Evolutionary conservation across 31 red algal species (phyloP), one percentile per base, ranked within the genome.

Genomic region (Odonthalia washingtoniensis): DNA sequence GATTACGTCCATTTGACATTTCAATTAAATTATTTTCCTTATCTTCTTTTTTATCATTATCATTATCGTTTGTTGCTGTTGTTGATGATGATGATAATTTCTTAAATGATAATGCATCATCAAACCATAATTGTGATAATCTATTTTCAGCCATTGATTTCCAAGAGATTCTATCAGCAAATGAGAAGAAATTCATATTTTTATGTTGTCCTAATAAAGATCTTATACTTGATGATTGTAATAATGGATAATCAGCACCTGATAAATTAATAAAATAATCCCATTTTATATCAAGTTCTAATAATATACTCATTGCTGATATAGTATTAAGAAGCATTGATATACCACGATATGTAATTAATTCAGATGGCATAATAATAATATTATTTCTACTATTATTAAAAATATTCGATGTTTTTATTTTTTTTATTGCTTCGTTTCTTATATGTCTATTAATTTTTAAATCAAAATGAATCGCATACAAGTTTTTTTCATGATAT

Each of bases 251-350:
- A 60, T 97, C 95, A 16, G 90, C 63, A n/a, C 83, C 95, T n/a
- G 70, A 80, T 6, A 97, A 67, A 74, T 97, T 97, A 81, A 97
- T 97, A 43, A 89, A 97, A 65, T 90, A 97, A 61, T 93, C 84
- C 95, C 95, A 97, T 1, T 24, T 30, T 1, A 46, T 45, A 40
- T 65, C 80, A 36, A 63, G 26, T 21, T 74, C 46, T 5, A 81
- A 37, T 5, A 95, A 82, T 6, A 95, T 60, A n/a, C 83, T 70
- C 46, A 95, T 90, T 46, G 87, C 93, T 42, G 41, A 77, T 27
- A 95, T 89, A 24, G 90, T 90, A 84, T 97, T 97, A 61, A 93
- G 86, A 0, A 97, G 82, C 75, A 92, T 93, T 31, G 77, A 78
- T 65, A 93, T 46, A 26, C 95, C 95, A 32, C 88, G 88, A 74